phyloP scores from a whole-genome alignment of 768 basidiomycete genomes.

The Fomitopsis pulvina region DNA sequence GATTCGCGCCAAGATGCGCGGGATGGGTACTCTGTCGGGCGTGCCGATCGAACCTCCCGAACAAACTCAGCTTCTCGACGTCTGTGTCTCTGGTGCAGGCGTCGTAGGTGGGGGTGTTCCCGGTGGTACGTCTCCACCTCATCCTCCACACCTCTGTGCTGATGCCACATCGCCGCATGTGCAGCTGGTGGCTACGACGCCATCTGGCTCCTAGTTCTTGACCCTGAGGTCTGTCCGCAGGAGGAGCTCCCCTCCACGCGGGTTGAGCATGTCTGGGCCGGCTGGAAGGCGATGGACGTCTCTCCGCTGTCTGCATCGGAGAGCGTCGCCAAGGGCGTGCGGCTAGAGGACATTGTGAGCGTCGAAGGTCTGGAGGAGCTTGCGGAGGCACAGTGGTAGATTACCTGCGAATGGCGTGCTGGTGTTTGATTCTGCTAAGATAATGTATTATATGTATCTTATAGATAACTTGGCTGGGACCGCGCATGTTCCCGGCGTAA shows the following conservation, averaged over 20 bases:
- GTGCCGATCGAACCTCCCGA: constrained; percentile 89
- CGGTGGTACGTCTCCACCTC: constrained; percentile 57
- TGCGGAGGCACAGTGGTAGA: constrained; percentile 7
- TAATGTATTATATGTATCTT: too few species aligned
- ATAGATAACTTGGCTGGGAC: too few species aligned
- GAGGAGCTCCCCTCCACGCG: constrained; percentile 44
- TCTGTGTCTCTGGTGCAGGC: constrained; percentile 70
- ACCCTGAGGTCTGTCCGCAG: constrained; percentile 38
- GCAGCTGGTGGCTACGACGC: constrained; percentile 97
- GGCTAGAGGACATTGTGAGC: constrained; percentile 51
- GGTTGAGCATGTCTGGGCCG: constrained; percentile 64
- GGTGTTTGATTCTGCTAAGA: too few species aligned
- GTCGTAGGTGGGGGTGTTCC: constrained; percentile 95
- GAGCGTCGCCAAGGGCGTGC: constrained; percentile 59
- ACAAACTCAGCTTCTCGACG: constrained; percentile 80
- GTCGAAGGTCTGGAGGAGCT: constrained; percentile 46
- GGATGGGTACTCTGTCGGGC: constrained; percentile 69
- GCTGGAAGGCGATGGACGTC: constrained; percentile 54
- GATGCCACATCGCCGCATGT: not conserved
- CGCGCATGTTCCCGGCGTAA: too few species aligned
- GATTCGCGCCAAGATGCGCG: constrained; percentile 74
- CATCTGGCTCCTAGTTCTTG: constrained; percentile 85
- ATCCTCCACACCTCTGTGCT: not conserved
- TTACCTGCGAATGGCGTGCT: too few species aligned
- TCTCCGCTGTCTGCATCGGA: constrained; percentile 69